Evolutionary conservation across 768 basidiomycete genomes (phyloP), one percentile per base, ranked within the genome.

Genomic region (Serpula lacrymans): DNA sequence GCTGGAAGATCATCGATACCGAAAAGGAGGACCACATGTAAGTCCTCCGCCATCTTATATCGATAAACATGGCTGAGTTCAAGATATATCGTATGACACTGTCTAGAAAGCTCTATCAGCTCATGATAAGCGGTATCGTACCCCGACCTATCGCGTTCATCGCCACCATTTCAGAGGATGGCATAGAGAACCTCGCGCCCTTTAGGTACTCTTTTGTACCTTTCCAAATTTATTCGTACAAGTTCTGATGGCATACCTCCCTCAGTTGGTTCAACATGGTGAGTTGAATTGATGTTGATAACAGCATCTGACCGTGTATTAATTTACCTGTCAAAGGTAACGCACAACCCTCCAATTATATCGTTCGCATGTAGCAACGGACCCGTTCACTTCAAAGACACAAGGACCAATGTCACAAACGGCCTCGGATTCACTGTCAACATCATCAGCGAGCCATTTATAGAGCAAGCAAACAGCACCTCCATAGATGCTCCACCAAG

Each of bases 391-490:
- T 14, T 55, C 31, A 66, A 68, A 41, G 79, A 80, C 43, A 75
- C 74, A 1, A 51, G 63, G 20, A 48, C 50, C 20, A 79, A 78
- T 46, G 72, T 78, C 48, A 62, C 58, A 48, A 59, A 57, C 1
- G 68, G 67, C 20, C 71, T 71, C 33, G 55, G 46, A 5, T 82
- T 80, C 54, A 71, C 70, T 5, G 70, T 77, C 20, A 76, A 74
- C 48, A 75, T 77, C 52, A 80, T 82, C 51, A 76, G 74, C 28
- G 77, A 78, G 47, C 63, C 70, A 2, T 72, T 62, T 31, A 25
- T 65, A 2, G 60, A 72, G 39, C 53, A 60, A 6, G 72, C 71
- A 0, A 68, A 71, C 45, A 51, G 50, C 14, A 54, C 63, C 1
- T 41, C 65, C 9, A 49, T 71, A 12, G 65, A 74, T 21, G 51